A percentile compares a stretch with the other conserved stretches of the same genome.
These are phyloP conservation scores for Suillus americanus DNA, from an alignment of 768 basidiomycete species.

Conservation along the genomic window DNA sequence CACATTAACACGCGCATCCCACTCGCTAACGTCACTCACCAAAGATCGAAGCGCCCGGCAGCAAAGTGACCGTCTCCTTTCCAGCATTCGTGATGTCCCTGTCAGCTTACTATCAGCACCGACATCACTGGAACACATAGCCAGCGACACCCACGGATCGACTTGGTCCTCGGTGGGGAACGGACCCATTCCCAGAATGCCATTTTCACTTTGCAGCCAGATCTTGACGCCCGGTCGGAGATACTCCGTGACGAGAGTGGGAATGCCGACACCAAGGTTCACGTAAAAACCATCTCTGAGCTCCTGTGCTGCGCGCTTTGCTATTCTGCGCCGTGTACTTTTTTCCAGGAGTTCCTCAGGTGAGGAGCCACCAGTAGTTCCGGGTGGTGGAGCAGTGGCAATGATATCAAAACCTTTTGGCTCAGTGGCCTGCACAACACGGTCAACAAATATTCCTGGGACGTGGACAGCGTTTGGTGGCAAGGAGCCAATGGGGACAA, in stretches of 20 bases:
- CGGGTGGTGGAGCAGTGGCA: slow-evolving; percentile 52
- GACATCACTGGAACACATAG: not conserved
- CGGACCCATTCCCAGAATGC: slow-evolving; percentile 80
- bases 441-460: slow-evolving; percentile 82
- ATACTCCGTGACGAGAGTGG: slow-evolving; percentile 77
- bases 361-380: slow-evolving; percentile 24
- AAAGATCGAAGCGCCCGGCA: slow-evolving; percentile 85
- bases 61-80: slow-evolving; percentile 85
- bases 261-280: slow-evolving; percentile 84
- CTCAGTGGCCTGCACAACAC: slow-evolving; percentile 71
- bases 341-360: slow-evolving; percentile 53
- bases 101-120: slow-evolving; percentile 1
- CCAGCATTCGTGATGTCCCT: slow-evolving; percentile 86
- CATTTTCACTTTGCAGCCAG: slow-evolving; percentile 85
- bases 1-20: not conserved
- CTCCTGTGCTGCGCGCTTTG: slow-evolving; percentile 79
- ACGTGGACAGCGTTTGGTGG: slow-evolving; percentile 80
- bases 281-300: slow-evolving; percentile 80
- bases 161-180: slow-evolving; percentile 73
- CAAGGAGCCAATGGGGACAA: slow-evolving; percentile 74
- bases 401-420: slow-evolving; percentile 72
- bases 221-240: slow-evolving; percentile 66
- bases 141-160: slow-evolving; percentile 55
- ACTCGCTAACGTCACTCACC: slow-evolving; percentile 42
- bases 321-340: slow-evolving; percentile 62